These are phyloP conservation scores for Colletotrichum musae DNA, from an alignment of 2,329 filamentous ascomycete genomes.

Conservation along the genomic window DNA sequence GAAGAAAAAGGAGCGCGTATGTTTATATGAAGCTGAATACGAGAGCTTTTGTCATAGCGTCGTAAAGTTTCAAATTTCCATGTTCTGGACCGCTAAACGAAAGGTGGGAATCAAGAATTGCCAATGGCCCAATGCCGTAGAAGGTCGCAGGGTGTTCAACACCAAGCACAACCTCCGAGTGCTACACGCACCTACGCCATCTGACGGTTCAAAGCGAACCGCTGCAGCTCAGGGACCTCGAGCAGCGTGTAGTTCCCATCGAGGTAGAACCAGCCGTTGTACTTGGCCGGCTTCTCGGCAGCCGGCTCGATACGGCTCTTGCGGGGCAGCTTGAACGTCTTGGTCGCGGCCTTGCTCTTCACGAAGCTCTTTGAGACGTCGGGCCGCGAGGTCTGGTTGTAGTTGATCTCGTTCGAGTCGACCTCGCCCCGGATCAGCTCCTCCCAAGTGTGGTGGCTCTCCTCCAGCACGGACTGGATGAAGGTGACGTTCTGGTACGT, in stretches of 20 bases:
- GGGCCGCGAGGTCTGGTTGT: constrained; percentile 56
- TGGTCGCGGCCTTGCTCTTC: constrained; percentile 49
- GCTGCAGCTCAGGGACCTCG: constrained; percentile 22
- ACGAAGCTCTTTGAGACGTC: constrained; percentile 51
- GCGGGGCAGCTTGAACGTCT: constrained; percentile 49
- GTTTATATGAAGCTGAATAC: no score
- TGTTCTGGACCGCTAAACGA: no score
- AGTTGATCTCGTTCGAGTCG: constrained; percentile 55
- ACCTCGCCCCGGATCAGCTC: constrained; percentile 56
- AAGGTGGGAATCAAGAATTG: background rate
- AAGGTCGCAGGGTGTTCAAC: background rate
- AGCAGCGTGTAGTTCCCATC: constrained; percentile 51
- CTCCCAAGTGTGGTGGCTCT: constrained; percentile 57
- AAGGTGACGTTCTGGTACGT: constrained; percentile 54
- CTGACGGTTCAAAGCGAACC: constrained; percentile 13
- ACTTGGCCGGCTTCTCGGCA: constrained; percentile 49
- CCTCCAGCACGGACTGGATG: constrained; percentile 49
- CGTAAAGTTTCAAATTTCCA: no score
- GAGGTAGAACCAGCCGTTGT: constrained; percentile 56
- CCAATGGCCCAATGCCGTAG: background rate
- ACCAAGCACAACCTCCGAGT: no score
- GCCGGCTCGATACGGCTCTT: constrained; percentile 49
- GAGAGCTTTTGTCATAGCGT: no score
- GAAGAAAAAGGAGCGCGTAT: no score
- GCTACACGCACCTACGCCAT: background rate